Evolutionary conservation across 192 early-diverging fungal species (phyloP).

Genomic region (Linnemannia exigua): DNA sequence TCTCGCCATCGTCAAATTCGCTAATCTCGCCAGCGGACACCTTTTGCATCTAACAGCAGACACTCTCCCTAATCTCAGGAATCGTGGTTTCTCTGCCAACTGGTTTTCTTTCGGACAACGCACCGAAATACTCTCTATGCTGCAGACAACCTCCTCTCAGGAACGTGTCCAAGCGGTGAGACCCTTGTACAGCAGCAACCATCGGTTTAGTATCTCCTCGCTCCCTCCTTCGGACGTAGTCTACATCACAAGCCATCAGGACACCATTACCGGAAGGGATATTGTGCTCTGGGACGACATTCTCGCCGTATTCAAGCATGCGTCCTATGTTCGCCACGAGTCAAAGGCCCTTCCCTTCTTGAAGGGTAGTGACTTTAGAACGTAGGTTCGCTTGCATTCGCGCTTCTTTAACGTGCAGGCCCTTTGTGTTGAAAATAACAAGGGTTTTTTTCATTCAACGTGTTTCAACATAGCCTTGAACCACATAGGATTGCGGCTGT

Average conservation of each 20-base stretch:
- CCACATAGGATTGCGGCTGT: not conserved
- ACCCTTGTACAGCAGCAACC: not conserved
- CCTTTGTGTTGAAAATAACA: too few species aligned
- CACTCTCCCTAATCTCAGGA: too few species aligned
- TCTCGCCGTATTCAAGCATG: not conserved
- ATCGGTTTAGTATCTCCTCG: not conserved
- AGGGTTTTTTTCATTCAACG: not conserved
- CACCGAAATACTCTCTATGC: not conserved
- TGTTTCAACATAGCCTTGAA: not conserved
- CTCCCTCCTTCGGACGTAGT: not conserved
- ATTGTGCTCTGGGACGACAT: not conserved
- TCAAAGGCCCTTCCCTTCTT: not conserved
- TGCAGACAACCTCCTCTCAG: not conserved
- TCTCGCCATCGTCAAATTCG: too few species aligned
- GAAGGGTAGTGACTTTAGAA: not conserved
- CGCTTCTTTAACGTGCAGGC: too few species aligned
- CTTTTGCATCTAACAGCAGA: too few species aligned
- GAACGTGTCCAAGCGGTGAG: not conserved
- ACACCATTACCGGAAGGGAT: not conserved
- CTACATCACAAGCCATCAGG: not conserved
- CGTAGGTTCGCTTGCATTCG: not conserved
- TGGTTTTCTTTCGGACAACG: too few species aligned
- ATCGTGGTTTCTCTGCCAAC: too few species aligned
- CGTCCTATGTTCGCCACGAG: conserved; percentile 6
- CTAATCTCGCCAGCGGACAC: too few species aligned